Evolutionary conservation across 257 asterid genomes (phyloP), one percentile per base, ranked within the genome.

Genomic region (Solanum appendiculatum): DNA sequence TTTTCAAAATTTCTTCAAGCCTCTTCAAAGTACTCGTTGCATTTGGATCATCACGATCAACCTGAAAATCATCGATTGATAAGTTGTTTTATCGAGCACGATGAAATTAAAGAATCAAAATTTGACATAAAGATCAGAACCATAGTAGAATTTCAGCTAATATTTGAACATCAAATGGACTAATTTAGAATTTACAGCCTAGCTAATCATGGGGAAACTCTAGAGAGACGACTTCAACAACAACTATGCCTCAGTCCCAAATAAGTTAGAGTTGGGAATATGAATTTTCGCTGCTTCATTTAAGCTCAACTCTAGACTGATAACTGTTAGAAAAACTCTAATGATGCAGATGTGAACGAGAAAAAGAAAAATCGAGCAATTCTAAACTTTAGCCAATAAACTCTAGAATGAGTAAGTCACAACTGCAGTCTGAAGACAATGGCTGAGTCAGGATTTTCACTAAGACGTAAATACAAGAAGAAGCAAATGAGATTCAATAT

Each of bases 31-130:
- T 94, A 89, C 87, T 94, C 86, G 89, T 90, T 85, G 99, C 95
- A 88, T 94, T 97, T 25, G 96, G 99, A 92, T 95, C 98, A 51
- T 87, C 91, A 70, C 89, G 92, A 48, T 93, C 94, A 88, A 94
- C 94, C 98, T 97, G 86, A 11, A 86, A 46, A 73, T 11, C 31
- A 33, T 21, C 16, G 10, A 78, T 20, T 7, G 31, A 36, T 36
- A 73, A 3, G 80, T 72, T 72, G 29, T 33, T 69, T 16, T 16
- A 69, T 69, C 25, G n/a, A 31, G 78, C 42, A 33, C 7, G 7
- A 33, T 16, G 25, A 69, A 1, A 33, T 73, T 37, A 1, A 74
- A 0, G 82, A 23, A 74, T 73, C 33, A 74, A 74, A 11, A 37
- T 12, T 74, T 37, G 20, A 39, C 51, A 37, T 11, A 75, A 39